Evolutionary conservation across 805 yeast species (phyloP), one percentile per base, ranked within the genome.

Genomic region (Candida chilensis): DNA sequence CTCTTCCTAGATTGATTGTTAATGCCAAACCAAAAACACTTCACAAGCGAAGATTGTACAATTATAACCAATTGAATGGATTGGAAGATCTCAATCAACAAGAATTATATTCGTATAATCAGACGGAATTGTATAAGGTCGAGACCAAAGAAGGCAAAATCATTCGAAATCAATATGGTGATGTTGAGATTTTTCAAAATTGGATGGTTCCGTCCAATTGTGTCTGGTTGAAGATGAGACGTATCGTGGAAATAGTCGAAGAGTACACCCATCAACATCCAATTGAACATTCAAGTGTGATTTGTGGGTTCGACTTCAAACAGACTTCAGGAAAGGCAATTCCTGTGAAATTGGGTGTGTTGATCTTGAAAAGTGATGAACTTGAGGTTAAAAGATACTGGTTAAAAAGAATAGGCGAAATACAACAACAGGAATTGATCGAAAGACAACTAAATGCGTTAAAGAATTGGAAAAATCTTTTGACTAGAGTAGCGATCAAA

Each of bases 131-230:
- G 0, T 49, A 40, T 35, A 41, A 42, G 4, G 42, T 37, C 21
- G 30, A 21, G 17, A 24, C 28, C 17, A 29, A 48, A 6, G 13
- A 7, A 7, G 13, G 6, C 6, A 17, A 16, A 9, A 34, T 52
- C 11, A 60, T 60, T 2, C 36, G 42, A 27, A 56, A 56, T 32
- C 34, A 41, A 29, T 55, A 38, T 31, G 59, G 60, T 1, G 53
- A 55, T 33, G 40, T 55, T 10, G 62, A 56, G 34, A 42, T 56
- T 1, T 56, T 34, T 30, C 40, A 40, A 16, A 37, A 36, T 3
- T 33, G 35, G 16, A 56, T 56, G 62, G 39, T 53, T 25, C 62
- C 62, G 2, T 43, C 44, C 10, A 42, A 32, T 3, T 54, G 59
- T 36, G 16, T 30, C 4, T 56, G 62, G 62, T 16, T 56, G 10